Percentiles rank a stretch among this genome's conserved stretches.
Conservation (phyloP, 495 filamentous ascomycete species). For the Hyaloscypha variabilis region DNA sequence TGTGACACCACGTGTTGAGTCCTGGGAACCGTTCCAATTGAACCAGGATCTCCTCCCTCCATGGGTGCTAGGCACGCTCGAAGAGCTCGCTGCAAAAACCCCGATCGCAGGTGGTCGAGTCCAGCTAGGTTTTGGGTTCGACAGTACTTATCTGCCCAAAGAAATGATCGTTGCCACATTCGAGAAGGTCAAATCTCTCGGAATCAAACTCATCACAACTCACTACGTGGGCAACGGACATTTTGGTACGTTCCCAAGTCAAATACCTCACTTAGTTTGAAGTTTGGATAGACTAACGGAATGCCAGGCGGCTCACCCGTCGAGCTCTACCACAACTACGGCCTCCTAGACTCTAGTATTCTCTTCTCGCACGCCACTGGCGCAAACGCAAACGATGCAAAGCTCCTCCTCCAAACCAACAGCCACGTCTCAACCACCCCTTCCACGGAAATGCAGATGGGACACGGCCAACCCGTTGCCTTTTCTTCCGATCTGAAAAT, state of each 20-base stretch:
- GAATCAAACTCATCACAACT: conserved; percentile 40
- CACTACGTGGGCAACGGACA: conserved; percentile 35
- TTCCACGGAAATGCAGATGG: conserved; percentile 47
- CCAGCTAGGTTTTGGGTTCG: conserved; percentile 44
- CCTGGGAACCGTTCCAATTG: conserved; percentile 41
- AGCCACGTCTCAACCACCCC: conserved; percentile 42
- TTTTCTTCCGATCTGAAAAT: conserved; percentile 28
- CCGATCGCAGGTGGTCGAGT: conserved; percentile 45
- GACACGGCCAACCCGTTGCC: conserved; percentile 11
- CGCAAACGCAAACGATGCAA: conserved; percentile 31
- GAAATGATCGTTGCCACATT: conserved; percentile 38
- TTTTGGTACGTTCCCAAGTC: neutral
- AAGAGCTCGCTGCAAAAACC: conserved; percentile 37
- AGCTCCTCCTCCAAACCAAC: conserved; percentile 31
- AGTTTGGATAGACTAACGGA: too few relatives aligned
- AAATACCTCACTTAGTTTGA: too few relatives aligned
- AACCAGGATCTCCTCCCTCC: conserved; percentile 37
- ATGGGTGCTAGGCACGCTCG: conserved; percentile 43
- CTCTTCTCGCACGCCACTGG: conserved; percentile 42
- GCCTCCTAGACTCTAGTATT: conserved; percentile 39
- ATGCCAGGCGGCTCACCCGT: too few relatives aligned
- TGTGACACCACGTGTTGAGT: conserved; percentile 36
- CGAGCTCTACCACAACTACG: conserved; percentile 34
- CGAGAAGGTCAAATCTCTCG: conserved; percentile 31
- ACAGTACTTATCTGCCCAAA: conserved; percentile 40